Evolutionary conservation across 2,329 filamentous ascomycete genomes (phyloP).

Genomic region (Pyrenophora tritici-repentis): DNA sequence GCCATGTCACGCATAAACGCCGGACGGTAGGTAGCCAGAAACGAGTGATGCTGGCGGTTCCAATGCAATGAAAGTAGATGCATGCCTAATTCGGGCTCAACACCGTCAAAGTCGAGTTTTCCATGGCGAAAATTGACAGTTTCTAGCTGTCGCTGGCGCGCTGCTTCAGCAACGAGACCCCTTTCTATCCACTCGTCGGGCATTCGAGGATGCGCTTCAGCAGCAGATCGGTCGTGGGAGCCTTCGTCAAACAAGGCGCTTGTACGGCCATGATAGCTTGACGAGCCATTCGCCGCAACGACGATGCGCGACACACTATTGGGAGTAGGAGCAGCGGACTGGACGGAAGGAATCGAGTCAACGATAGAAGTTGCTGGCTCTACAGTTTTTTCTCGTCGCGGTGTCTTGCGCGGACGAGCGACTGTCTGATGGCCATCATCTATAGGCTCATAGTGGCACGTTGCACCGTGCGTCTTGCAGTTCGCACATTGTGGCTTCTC

Average conservation of each 20-base stretch:
- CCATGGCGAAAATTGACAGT: slow-evolving; percentile 53
- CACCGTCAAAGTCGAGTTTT: slow-evolving; percentile 61
- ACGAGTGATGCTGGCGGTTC: slow-evolving; percentile 59
- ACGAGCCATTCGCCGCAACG: slow-evolving; percentile 47
- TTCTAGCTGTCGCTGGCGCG: slow-evolving; percentile 57
- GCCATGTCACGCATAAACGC: slow-evolving; percentile 55
- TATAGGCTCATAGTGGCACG: slow-evolving; percentile 51
- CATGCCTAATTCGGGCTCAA: slow-evolving; percentile 58
- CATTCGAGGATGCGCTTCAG: slow-evolving; percentile 26
- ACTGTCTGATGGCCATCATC: slow-evolving; percentile 26
- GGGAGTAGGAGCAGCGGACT: slow-evolving; percentile 18
- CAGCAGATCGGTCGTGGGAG: slow-evolving; percentile 21
- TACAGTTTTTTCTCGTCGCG: slow-evolving; percentile 14
- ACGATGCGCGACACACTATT: slow-evolving; percentile 47
- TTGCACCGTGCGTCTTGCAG: slow-evolving; percentile 53
- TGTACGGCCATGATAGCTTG: slow-evolving; percentile 57
- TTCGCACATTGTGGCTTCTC: slow-evolving; percentile 54
- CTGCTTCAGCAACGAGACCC: slow-evolving; percentile 55
- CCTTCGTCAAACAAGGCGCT: slow-evolving; percentile 56
- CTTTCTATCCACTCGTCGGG: slow-evolving; percentile 52
- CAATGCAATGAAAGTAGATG: slow-evolving; percentile 59
- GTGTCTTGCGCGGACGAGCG: slow-evolving; percentile 25
- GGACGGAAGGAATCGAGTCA: not conserved
- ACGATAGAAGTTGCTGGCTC: not conserved
- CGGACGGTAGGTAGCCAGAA: slow-evolving; percentile 57